Evolutionary conservation across 495 filamentous ascomycete species (phyloP), one percentile per base, ranked within the genome.

Genomic region (Polyplosphaeria fusca): DNA sequence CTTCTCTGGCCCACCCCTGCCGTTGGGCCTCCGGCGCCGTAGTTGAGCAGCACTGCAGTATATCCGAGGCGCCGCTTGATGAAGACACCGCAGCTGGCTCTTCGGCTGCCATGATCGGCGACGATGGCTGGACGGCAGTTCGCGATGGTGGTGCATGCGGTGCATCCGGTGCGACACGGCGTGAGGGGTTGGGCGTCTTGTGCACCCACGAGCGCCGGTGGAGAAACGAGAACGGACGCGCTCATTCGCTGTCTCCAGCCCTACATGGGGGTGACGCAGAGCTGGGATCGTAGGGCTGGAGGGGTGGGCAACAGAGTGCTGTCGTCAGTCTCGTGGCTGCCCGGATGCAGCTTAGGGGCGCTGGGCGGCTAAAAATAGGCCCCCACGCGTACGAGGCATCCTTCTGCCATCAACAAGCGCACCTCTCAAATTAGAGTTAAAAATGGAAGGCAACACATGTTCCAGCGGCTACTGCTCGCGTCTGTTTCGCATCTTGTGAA

Each of bases 211-310:
- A 50, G 37, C 23, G 28, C 26, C 5, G 13, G 20, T 42, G n/a
- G n/a, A n/a, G n/a, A n/a, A n/a, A n/a, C n/a, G n/a, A n/a, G n/a
- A n/a, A n/a, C n/a, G n/a, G n/a, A n/a, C 7, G 30, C 7, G 30
- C 30, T 46, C 1, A 47, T 59, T 45, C 30, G 47, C 28, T 23
- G 5, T 2, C 11, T 14, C 9, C 19, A 59, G 47, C 55, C 47
- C 41, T 52, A 52, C 30, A 16, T 24, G 18, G 47, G 39, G 14
- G 48, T 47, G 57, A 52, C 57, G 41, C 48, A 60, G 24, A 49
- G 51, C 35, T 51, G 50, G 43, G 55, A 24, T 28, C 20, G 28
- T 61, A 61, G 58, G 58, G 58, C 58, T 61, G 30, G 27, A 48
- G 48, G 58, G 54, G 26, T 30, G 16, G 22, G 13, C 5, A 38